A percentile compares a stretch with the other conserved stretches of the same genome.
Conservation (phyloP, 805 yeast genomes). For the Spathaspora girioi region DNA sequence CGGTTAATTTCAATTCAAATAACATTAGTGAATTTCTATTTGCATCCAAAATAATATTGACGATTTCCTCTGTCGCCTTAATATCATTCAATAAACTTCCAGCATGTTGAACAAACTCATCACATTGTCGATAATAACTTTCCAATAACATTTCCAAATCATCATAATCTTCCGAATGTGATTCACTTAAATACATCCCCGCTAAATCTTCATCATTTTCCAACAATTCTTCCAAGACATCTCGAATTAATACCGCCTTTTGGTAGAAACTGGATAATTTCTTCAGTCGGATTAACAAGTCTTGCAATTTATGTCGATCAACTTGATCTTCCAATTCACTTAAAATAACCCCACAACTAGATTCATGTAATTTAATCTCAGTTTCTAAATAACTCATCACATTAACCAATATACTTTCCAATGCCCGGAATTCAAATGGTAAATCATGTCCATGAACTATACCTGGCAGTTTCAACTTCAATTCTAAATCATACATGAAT, state of each 20-base stretch:
- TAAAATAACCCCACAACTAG: constrained; percentile 59
- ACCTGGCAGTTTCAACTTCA: constrained; percentile 50
- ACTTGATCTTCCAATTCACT: constrained; percentile 74
- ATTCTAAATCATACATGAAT: constrained; percentile 80
- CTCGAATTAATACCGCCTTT: constrained; percentile 68
- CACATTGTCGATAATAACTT: constrained; percentile 86
- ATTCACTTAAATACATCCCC: constrained; percentile 67
- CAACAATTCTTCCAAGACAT: constrained; percentile 76
- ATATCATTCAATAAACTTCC: constrained; percentile 81
- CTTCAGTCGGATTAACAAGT: constrained; percentile 70
- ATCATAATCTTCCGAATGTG: constrained; percentile 41
- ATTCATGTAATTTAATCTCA: constrained; percentile 59
- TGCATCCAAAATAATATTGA: constrained; percentile 86
- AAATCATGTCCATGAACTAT: constrained; percentile 11
- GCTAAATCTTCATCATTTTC: constrained; percentile 85
- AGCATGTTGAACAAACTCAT: constrained; percentile 88
- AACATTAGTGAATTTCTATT: constrained; percentile 88
- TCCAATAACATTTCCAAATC: constrained; percentile 87
- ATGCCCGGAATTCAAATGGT: constrained; percentile 71
- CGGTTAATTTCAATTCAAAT: constrained; percentile 75
- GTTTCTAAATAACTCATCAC: constrained; percentile 77
- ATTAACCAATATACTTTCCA: constrained; percentile 78
- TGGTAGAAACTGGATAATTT: constrained; percentile 70
- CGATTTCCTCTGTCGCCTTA: constrained; percentile 88
- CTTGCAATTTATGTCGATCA: constrained; percentile 70